Evolutionary conservation across 345 rosid genomes (phyloP), one percentile per base, ranked within the genome.

Genomic region (Nephelium lappaceum): DNA sequence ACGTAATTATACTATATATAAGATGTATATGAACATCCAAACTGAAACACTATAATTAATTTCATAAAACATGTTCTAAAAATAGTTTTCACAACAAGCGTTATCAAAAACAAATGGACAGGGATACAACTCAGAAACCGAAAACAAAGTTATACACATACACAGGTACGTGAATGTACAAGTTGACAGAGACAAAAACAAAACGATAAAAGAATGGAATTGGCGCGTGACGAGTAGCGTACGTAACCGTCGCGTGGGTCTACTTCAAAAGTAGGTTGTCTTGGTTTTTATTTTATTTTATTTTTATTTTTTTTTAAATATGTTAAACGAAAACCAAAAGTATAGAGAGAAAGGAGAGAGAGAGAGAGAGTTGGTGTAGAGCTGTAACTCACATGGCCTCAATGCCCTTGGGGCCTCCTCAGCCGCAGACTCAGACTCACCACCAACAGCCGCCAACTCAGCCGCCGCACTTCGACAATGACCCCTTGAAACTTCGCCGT

Each of bases 341-440:
- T 58, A 80, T 73, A 11, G 42, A 38, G 23, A 69, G 65, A 83
- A 77, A 77, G 81, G 45, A 73, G 80, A 36, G 24, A 41, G 73
- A 74, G 79, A 72, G 77, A 67, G 86, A 69, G 66, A 25, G 78
- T 16, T 43, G 21, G 39, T 53, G 77, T 47, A 84, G 58, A 53
- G 89, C 84, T 73, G 89, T 69, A 85, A 84, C 83, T 83, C 91
- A 85, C 88, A 88, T 90, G 93, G 84, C 93, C 71, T 83, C 91
- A 2, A 73, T 83, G 73, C 86, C 86, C 72, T 73, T 71, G 85
- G 85, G 87, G 83, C 83, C 83, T 83, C 67, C 11, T 47, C 82
- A 82, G 69, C 86, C 81, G 49, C 88, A 83, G 79, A 81, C 83
- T 14, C 81, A 83, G 64, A 81, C 76, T 51, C 87, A 70, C 70